Base-by-base conservation (phyloP, 495 filamentous ascomycete species). In the Sordaria brevicollis region DNA sequence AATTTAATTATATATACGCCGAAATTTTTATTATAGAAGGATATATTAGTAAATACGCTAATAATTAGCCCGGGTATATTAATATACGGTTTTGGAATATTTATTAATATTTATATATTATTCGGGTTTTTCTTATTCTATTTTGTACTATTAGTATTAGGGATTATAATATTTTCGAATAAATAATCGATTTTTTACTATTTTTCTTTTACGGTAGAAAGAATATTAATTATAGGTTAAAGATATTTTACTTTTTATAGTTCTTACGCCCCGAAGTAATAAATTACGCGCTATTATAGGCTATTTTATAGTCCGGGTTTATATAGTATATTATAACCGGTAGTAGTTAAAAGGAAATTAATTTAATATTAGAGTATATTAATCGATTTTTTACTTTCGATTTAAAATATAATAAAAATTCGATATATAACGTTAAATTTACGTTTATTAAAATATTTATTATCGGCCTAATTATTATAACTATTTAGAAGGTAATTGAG, bases 241-340 rank as follows among this genome's bases (percentile, higher is more conserved):
- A 41, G n/a, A 41, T 41, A 41, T 5, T 41, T 15, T n/a, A n/a
- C 1, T 41, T 38, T 5, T 38, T 4, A 7, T 41, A 41, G 2
- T 7, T 41, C 4, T 5, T 41, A 17, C 13, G 13, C 5, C 3
- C 6, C 4, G 13, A 38, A 5, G 2, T 38, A 4, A 38, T 4
- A 5, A 0, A 38, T 5, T 5, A 0, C 1, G 1, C 17, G n/a
- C n/a, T n/a, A 7, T 41, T n/a, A n/a, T n/a, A n/a, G n/a, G n/a
- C n/a, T n/a, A n/a, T n/a, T n/a, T n/a, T n/a, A n/a, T n/a, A n/a
- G n/a, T n/a, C n/a, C n/a, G n/a, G n/a, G n/a, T n/a, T n/a, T n/a
- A n/a, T n/a, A n/a, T n/a, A n/a, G n/a, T n/a, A n/a, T n/a, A n/a
- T n/a, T n/a, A n/a, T n/a, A n/a, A n/a, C n/a, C n/a, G n/a, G n/a